phyloP scores from a whole-genome alignment of 345 rosid genomes.

The Toxicodendron radicans region DNA sequence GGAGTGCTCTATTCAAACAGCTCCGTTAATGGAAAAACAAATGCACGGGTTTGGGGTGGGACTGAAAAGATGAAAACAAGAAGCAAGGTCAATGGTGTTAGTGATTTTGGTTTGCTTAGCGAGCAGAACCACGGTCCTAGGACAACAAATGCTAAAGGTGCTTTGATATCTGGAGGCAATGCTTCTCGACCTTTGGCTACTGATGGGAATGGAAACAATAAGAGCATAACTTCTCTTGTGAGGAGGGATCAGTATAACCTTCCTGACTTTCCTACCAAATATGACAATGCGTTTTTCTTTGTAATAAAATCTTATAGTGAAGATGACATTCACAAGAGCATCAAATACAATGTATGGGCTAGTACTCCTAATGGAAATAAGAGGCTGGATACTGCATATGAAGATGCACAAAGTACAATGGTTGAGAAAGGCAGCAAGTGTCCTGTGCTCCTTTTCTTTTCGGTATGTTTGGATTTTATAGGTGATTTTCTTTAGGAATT shows the following conservation, averaged over 20 bases:
- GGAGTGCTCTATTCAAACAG: slow-evolving; percentile 23
- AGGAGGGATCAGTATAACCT: slow-evolving; percentile 55
- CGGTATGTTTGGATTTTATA: slow-evolving; percentile 33
- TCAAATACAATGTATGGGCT: slow-evolving; percentile 73
- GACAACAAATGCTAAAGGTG: slow-evolving; percentile 22
- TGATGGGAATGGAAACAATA: slow-evolving; percentile 38
- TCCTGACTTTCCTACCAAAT: slow-evolving; percentile 43
- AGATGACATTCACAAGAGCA: slow-evolving; percentile 66
- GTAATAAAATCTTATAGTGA: slow-evolving; percentile 72
- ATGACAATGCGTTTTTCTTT: slow-evolving; percentile 56
- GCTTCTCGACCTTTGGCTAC: slow-evolving; percentile 24
- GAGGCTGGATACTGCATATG: slow-evolving; percentile 55
- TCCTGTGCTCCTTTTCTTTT: slow-evolving; percentile 65
- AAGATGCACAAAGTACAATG: slow-evolving; percentile 41
- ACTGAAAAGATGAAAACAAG: slow-evolving; percentile 39
- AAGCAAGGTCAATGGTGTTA: slow-evolving; percentile 29
- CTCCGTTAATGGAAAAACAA: slow-evolving; percentile 30
- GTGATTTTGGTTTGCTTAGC: slow-evolving; percentile 17
- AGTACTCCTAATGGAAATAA: slow-evolving; percentile 68
- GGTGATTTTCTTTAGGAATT: not conserved
- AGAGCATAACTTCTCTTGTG: slow-evolving; percentile 28
- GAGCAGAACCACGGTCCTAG: slow-evolving; percentile 40
- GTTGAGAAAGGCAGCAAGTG: slow-evolving; percentile 43
- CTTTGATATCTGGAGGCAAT: slow-evolving; percentile 23
- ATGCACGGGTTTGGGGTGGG: slow-evolving; percentile 31